A percentile compares a stretch with the other conserved stretches of the same genome.
These are phyloP conservation scores for Saksenaea vasiformis DNA, from an alignment of 371 early-diverging fungal species.

Conservation along the genomic window DNA sequence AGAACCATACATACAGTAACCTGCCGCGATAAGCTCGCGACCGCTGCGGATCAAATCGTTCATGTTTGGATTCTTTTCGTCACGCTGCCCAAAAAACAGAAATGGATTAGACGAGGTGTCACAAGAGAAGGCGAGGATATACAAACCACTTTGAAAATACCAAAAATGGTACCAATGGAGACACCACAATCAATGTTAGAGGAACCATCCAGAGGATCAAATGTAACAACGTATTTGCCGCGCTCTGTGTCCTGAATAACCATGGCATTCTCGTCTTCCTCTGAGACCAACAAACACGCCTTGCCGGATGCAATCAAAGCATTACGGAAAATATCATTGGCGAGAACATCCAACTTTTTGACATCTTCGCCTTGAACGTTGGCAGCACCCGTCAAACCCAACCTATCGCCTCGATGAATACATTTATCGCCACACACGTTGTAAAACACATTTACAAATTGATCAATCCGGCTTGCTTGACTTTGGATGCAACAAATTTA, in stretches of 20 bases:
- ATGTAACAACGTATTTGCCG: constrained; percentile 95
- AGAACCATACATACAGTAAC: constrained; percentile 97
- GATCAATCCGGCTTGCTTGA: constrained; percentile 94
- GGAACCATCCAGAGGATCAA: constrained; percentile 97
- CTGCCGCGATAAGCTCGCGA: constrained; percentile 90
- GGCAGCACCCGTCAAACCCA: constrained; percentile 84
- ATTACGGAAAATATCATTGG: constrained; percentile 98
- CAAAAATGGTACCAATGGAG: constrained; percentile 97
- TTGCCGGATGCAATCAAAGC: constrained; percentile 90
- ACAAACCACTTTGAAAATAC: constrained; percentile 86
- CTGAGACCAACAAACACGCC: constrained; percentile 91
- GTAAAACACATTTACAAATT: constrained; percentile 74
- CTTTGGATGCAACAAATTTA: constrained; percentile 96
- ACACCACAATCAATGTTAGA: constrained; percentile 99
- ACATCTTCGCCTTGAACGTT: constrained; percentile 96
- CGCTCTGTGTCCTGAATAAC: constrained; percentile 72
- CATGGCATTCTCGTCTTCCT: constrained; percentile 95
- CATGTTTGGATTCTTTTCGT: constrained; percentile 52
- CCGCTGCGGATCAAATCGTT: constrained; percentile 88
- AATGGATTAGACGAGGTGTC: neutral
- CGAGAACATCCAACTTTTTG: constrained; percentile 95
- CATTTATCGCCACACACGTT: too few species aligned
- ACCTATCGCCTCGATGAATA: constrained; percentile 37
- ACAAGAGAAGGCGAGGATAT: constrained; percentile 29
- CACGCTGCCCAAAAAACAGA: constrained; percentile 13